Evolutionary conservation across 352 stramenopile species (phyloP).

Genomic region (Globisporangium nodosum): DNA sequence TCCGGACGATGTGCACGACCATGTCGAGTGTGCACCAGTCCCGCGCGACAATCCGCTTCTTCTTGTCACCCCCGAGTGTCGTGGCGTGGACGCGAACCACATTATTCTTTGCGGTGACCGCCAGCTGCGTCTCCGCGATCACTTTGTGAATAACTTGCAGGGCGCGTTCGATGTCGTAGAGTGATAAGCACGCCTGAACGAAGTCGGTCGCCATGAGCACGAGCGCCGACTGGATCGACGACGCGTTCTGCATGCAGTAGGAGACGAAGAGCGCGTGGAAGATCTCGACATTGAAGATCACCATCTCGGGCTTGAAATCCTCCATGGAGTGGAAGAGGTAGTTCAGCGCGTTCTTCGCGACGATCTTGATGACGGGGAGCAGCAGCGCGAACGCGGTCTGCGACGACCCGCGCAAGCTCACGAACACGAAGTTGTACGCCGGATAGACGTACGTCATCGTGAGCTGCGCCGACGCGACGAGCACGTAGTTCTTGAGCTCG

Average conservation of each 20-base stretch:
- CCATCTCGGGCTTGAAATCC: conserved; percentile 3
- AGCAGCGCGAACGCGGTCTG: conserved; percentile 2
- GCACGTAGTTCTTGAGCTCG: not conserved
- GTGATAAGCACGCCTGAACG: not conserved
- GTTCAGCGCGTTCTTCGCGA: conserved; percentile 1
- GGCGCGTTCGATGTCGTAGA: not conserved
- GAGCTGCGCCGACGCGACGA: not conserved
- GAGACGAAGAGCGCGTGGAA: conserved; percentile 3
- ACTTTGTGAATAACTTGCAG: too few relatives aligned
- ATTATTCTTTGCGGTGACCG: too few relatives aligned
- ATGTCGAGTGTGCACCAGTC: too few relatives aligned
- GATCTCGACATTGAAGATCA: conserved; percentile 3
- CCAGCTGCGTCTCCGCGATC: too few relatives aligned
- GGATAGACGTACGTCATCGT: not conserved
- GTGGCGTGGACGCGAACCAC: too few relatives aligned
- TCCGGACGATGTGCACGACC: too few relatives aligned
- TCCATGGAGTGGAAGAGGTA: not conserved
- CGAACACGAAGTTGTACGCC: not conserved
- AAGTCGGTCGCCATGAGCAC: not conserved
- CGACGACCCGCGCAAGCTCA: not conserved
- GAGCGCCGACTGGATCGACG: not conserved
- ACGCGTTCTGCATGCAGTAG: conserved; percentile 3
- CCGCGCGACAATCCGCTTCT: not conserved
- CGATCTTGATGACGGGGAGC: conserved; percentile 3
- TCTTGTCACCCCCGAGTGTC: too few relatives aligned